Evolutionary conservation across 2,329 filamentous ascomycete species (phyloP), one percentile per base, ranked within the genome.

Genomic region (Diaporthe eres): DNA sequence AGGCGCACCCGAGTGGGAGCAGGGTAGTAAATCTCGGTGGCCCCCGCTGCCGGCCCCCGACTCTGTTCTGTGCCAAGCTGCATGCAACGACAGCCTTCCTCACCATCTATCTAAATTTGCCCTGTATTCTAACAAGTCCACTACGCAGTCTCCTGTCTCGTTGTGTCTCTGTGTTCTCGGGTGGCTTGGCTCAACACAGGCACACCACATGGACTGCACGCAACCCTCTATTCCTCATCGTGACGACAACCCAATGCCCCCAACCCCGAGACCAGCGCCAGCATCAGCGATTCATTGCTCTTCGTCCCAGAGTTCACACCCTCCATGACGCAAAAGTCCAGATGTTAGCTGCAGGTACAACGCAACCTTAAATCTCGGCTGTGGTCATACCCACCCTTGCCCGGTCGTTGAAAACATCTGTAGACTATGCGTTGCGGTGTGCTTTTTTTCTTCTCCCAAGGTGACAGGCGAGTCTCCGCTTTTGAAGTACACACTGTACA

Each of bases 341-440:
- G 31, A 39, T 39, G 19, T 53, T 55, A 68, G 65, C 65, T 68
- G 65, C 65, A 68, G 65, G 65, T 68, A 68, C 65, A 7, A 9
- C 65, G 31, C 47, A 68, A 68, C 47, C 65, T 68, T 68, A 68
- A 68, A 68, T 68, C 65, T 53, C 65, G 65, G 65, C 65, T 53
- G 65, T 37, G 47, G 65, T 39, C 65, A 34, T 51, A 68, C 65
- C 65, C 47, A 68, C 47, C 65, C 65, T 68, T 53, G 25, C 9
- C 15, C 13, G 31, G 13, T 17, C 34, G 65, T 2, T 19, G 47
- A 31, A 25, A 25, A 39, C 13, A 4, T 39, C 0, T 39, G 37
- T 28, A 39, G 44, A 51, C 31, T 22, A 53, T 68, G 65, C 49
- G 28, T 39, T 53, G 65, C 47, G 31, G 31, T 28, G 65, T 39